phyloP scores from a whole-genome alignment of 352 stramenopile genomes.

The Phytophthora pistaciae region DNA sequence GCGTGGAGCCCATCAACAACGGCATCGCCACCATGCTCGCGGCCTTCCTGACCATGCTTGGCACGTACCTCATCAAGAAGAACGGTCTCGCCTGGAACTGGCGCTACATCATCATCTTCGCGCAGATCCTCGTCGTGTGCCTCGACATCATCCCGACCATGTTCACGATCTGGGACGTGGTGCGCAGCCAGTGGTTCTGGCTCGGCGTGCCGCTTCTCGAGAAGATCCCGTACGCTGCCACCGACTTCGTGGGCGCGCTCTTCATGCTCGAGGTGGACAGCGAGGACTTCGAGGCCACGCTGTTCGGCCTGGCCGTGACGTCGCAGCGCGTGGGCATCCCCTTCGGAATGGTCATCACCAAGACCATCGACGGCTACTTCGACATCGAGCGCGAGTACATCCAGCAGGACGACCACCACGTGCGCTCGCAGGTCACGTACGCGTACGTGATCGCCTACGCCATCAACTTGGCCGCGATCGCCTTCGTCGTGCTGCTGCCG shows the following conservation, averaged over 20 bases:
- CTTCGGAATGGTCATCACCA: constrained; percentile 66
- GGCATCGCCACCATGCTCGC: constrained; percentile 61
- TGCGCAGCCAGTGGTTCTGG: constrained; percentile 79
- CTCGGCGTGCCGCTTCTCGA: constrained; percentile 66
- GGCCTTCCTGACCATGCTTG: constrained; percentile 52
- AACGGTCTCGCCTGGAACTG: constrained; percentile 65
- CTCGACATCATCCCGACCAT: constrained; percentile 61
- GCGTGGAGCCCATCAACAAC: constrained; percentile 71
- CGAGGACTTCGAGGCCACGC: constrained; percentile 58
- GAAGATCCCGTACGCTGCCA: constrained; percentile 50
- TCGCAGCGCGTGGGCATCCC: constrained; percentile 50
- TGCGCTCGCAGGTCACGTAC: constrained; percentile 61
- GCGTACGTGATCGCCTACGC: constrained; percentile 69
- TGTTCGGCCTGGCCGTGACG: constrained; percentile 58
- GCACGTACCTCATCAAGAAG: constrained; percentile 42
- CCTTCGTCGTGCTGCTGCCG: constrained; percentile 59
- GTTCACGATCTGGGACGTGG: constrained; percentile 73
- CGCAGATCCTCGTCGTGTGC: constrained; percentile 54
- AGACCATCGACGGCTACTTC: constrained; percentile 65
- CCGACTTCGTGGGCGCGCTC: constrained; percentile 52
- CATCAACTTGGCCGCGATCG: constrained; percentile 55
- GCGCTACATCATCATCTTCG: constrained; percentile 49
- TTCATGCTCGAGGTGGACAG: constrained; percentile 66
- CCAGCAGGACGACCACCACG: constrained; percentile 48
- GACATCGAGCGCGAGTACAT: constrained; percentile 60